Conservation (phyloP, 768 basidiomycete genomes). For the Suillus ampliporus region DNA sequence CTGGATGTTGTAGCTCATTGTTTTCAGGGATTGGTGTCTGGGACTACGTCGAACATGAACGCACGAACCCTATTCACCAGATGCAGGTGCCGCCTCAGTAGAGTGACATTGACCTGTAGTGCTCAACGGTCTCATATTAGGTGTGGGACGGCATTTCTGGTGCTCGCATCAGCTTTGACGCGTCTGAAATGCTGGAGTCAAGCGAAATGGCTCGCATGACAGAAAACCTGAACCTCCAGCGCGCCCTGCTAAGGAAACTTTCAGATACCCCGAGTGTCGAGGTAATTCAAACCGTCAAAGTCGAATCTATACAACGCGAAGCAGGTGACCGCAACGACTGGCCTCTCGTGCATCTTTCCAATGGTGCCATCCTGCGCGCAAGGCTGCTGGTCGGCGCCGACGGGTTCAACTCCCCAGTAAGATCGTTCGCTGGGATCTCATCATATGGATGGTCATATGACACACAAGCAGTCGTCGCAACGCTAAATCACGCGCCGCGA, state of each 20-base stretch:
- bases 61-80: constrained; percentile 78
- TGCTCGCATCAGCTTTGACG: constrained; percentile 75
- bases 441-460: constrained; percentile 93
- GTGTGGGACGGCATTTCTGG: constrained; percentile 93
- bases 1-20: constrained; percentile 8
- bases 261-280: constrained; percentile 55
- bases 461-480: constrained; percentile 89
- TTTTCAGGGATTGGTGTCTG: constrained; percentile 81
- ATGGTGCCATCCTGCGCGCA: constrained; percentile 67
- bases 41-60: constrained; percentile 67
- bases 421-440: constrained; percentile 81
- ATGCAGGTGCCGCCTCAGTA: constrained; percentile 69
- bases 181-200: constrained; percentile 48
- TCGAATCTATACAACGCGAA: constrained; percentile 64
- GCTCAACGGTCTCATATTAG: constrained; percentile 40
- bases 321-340: constrained; percentile 60
- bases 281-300: constrained; percentile 75
- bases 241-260: constrained; percentile 75
- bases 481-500: constrained; percentile 75
- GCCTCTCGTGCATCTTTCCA: constrained; percentile 80
- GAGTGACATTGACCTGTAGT: not conserved
- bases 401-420: constrained; percentile 93
- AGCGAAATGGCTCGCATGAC: constrained; percentile 81
- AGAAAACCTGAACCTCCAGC: constrained; percentile 93
- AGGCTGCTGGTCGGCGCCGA: constrained; percentile 92